Evolutionary conservation across 495 filamentous ascomycete genomes (phyloP), one percentile per base, ranked within the genome.

Genomic region (Penicillium nucicola): DNA sequence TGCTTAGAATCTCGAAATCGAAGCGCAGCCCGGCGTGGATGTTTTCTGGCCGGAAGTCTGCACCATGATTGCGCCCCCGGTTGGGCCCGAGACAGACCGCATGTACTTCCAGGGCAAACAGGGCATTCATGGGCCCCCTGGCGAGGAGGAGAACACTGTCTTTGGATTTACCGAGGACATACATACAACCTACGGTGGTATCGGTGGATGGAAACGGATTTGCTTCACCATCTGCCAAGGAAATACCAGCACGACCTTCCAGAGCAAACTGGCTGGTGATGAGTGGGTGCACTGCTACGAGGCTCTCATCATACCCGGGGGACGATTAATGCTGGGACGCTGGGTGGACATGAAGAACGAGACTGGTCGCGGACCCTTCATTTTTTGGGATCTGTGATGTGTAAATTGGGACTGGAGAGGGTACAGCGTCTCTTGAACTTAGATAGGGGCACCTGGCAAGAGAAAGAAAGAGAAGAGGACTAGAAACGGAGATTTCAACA

Each of bases 261-360:
- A 5, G 3, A 22, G 20, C 5, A 22, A 22, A 11, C 19, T 22
- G 40, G 61, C 35, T 45, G 60, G 14, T 35, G 46, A 28, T 64
- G 62, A 14, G 19, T 68, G 60, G 55, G 53, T 73, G 9, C 63
- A 67, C 40, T 68, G 58, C 5, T 81, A 77, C 30, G 77, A 81
- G 52, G 79, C 72, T 0, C 53, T 76, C n/a, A 58, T 81, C 8
- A 46, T 79, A n/a, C 79, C 79, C 7, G 74, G 76, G 5, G 67
- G 66, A 1, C 64, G 61, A 10, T 60, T 77, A 10, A 70, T 80
- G 57, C 43, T 83, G 28, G 80, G 79, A 9, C 62, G 71, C 20
- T 81, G 74, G 70, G 54, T 74, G 48, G 62, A 72, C 51, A 37
- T 69, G 48, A 56, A 43, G 46, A 48, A 57, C 15, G 52, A 25